Base-by-base conservation (phyloP, 1,139 yeast species). In the Sugiyamaella pinicola region DNA sequence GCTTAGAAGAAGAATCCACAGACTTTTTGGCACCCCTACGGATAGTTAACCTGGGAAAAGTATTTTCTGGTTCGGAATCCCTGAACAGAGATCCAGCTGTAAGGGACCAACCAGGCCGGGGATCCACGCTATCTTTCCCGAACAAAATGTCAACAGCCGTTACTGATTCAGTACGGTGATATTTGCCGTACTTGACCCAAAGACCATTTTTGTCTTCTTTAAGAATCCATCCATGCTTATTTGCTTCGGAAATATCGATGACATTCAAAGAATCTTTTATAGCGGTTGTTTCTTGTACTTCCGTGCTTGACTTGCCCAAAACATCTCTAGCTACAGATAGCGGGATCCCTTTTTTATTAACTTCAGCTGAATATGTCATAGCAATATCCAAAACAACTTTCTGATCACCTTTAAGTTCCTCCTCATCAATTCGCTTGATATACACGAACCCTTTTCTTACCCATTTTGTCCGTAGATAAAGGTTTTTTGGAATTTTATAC, bases 81-180 rank as follows among this genome's bases (percentile, higher is more conserved):
- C 57, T 9, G 31, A 49, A 49, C n/a, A 67, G 69, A 44, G 60
- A 77, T 57, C 57, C 69, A 41, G 58, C 61, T 13, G 75, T 39
- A 24, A 85, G 63, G 0, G 68, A 61, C 96, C 96, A 90, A 47
- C 80, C 79, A 0, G 82, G 80, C 54, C 96, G 74, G 1, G 96
- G 96, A 51, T 89, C 96, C 3, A 78, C 81, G 0, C 88, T 85
- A 60, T 84, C 89, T 1, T 69, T 69, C 1, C 96, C 95, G 71
- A 82, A 89, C 35, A 89, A 70, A 1, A 88, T 73, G 59, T 85
- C 88, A 13, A 88, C 53, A n/a, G 73, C 69, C 55, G 61, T 75
- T 70, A 59, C 79, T 56, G 80, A 68, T 4, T 67, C 57, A 3
- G 64, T 60, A 4, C 69, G 60, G 18, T 61, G 58, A 51, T 64